Conservation (phyloP, 106 monocot species). For the Acorus calamus region DNA sequence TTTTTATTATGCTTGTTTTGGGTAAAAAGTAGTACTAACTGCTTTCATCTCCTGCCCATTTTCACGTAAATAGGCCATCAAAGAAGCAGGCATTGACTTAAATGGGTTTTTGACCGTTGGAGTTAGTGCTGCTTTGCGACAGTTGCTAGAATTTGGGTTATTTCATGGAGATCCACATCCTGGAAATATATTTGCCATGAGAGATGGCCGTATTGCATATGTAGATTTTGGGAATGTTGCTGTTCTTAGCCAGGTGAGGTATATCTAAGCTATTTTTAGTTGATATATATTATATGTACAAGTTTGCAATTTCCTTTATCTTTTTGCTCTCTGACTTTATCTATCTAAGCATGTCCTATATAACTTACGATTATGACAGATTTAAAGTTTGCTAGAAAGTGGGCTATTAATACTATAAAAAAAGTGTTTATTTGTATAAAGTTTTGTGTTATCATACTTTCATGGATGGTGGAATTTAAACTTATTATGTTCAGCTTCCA, state of each 20-base stretch:
- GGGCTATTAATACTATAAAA: no score
- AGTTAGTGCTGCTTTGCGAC: conserved; percentile 92
- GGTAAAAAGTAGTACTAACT: not conserved
- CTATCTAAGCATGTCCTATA: not conserved
- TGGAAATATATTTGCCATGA: conserved; percentile 99
- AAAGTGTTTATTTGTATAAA: no score
- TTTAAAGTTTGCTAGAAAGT: no score
- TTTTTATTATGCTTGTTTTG: no score
- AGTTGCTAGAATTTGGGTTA: conserved; percentile 93
- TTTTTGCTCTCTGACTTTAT: not conserved
- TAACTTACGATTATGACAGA: no score
- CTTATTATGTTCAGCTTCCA: no score
- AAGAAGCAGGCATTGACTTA: conserved; percentile 81
- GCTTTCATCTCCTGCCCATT: not conserved
- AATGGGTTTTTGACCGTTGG: conserved; percentile 91
- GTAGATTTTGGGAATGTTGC: conserved; percentile 99
- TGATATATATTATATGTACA: no score
- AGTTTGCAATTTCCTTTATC: no score
- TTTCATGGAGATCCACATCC: conserved; percentile 99
- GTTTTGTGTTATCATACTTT: no score
- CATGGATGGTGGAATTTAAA: no score
- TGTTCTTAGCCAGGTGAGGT: conserved; percentile 89
- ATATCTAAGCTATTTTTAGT: not conserved
- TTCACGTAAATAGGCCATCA: conserved; percentile 56
- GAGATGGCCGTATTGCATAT: conserved; percentile 98